These are phyloP conservation scores for Chlorella variabilis DNA, from an alignment of 163 green algal species.

Conservation along the genomic window DNA sequence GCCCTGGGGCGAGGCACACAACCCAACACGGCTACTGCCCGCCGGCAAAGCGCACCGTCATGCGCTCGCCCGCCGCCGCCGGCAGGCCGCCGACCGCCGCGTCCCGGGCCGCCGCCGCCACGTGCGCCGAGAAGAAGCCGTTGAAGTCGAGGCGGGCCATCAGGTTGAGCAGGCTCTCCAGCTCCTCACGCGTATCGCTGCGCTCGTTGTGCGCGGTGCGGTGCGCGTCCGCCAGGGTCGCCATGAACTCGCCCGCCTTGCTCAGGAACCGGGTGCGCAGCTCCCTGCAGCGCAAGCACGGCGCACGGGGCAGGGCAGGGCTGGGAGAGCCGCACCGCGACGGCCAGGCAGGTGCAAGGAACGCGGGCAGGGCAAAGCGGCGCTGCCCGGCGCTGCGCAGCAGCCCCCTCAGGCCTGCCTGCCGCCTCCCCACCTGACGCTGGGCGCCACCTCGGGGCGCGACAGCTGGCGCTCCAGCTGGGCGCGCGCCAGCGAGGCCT, in stretches of 20 bases:
- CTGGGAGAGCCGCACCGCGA: not conserved
- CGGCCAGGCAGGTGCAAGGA: too few species aligned
- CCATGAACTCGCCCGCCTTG: conserved; percentile 48
- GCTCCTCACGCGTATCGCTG: conserved; percentile 61
- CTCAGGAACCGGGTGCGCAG: conserved; percentile 44
- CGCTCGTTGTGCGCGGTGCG: conserved; percentile 39
- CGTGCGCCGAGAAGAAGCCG: conserved; percentile 30
- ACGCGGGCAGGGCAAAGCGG: too few species aligned
- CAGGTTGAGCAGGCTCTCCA: conserved; percentile 64
- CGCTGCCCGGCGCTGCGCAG: too few species aligned
- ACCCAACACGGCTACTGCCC: too few species aligned
- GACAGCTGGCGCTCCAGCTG: conserved; percentile 39
- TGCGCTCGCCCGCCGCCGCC: conserved; percentile 14
- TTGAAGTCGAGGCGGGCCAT: conserved; percentile 68
- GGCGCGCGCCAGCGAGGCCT: conserved; percentile 9
- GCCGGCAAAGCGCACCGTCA: conserved; percentile 22
- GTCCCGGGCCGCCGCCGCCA: not conserved
- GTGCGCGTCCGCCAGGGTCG: conserved; percentile 53
- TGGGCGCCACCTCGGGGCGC: conserved; percentile 7
- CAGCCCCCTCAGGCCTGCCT: too few species aligned
- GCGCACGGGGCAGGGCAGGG: too few species aligned
- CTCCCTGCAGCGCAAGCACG: conserved; percentile 2
- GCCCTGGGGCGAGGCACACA: too few species aligned
- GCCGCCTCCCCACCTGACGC: conserved; percentile 19
- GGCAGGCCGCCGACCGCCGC: not conserved